Evolutionary conservation across 2,329 filamentous ascomycete genomes (phyloP).

Genomic region (Botrytis medusae): DNA sequence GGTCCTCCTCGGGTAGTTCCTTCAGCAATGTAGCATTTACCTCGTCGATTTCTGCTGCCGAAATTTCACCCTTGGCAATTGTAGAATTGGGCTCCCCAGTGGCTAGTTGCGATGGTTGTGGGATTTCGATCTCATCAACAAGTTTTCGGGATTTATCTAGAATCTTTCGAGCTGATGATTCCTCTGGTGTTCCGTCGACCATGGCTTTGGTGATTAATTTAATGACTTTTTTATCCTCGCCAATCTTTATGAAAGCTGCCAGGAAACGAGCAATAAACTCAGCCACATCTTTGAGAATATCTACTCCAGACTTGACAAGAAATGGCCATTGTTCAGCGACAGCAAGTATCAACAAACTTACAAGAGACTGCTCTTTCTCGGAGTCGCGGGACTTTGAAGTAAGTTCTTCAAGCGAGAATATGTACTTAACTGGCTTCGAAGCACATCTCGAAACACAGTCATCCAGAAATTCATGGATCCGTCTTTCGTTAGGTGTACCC

Average conservation of each 20-base stretch:
- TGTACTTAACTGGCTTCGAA: slow-evolving; percentile 77
- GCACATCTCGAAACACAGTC: slow-evolving; percentile 77
- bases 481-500: slow-evolving; percentile 41
- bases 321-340: slow-evolving; percentile 79
- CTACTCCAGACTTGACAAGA: slow-evolving; percentile 52
- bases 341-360: slow-evolving; percentile 67
- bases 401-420: slow-evolving; percentile 64
- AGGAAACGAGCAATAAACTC: slow-evolving; percentile 60
- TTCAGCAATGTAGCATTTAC: slow-evolving; percentile 27
- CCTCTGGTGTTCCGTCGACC: slow-evolving; percentile 41
- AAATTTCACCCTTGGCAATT: slow-evolving; percentile 15
- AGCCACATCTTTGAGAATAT: slow-evolving; percentile 50
- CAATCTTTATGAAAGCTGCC: slow-evolving; percentile 51
- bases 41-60: slow-evolving; percentile 26
- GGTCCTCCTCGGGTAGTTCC: slow-evolving; percentile 43
- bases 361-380: slow-evolving; percentile 39
- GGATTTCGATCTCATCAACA: slow-evolving; percentile 33
- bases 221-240: slow-evolving; percentile 51
- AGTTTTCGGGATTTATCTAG: slow-evolving; percentile 34
- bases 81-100: neutral
- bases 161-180: slow-evolving; percentile 39
- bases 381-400: slow-evolving; percentile 42
- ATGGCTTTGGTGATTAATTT: slow-evolving; percentile 48
- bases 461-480: slow-evolving; percentile 72
- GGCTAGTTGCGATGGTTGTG: slow-evolving; percentile 22